Evolutionary conservation across 1,284 basidiomycete genomes (phyloP).

Genomic region (Athelia sp.): DNA sequence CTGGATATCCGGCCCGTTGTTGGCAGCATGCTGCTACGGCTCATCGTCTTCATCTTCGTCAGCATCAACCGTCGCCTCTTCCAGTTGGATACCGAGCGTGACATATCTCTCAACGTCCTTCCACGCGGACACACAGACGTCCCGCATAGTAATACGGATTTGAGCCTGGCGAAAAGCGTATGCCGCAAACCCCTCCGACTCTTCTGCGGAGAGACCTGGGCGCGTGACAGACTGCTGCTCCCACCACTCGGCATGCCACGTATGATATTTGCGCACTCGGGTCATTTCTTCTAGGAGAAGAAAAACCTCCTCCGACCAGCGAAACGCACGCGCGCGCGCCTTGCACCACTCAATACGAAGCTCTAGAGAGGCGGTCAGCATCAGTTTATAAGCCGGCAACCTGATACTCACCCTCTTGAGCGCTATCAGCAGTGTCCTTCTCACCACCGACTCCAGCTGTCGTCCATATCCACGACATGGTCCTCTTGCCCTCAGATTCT

Average conservation of each 20-base stretch:
- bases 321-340: not conserved
- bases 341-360: not conserved
- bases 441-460: not conserved
- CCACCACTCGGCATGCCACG: not conserved
- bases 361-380: not conserved
- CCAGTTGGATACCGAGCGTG: too few species aligned
- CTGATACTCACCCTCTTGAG: not conserved
- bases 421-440: not conserved
- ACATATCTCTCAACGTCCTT: too few species aligned
- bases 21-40: too few species aligned
- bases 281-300: not conserved
- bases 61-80: too few species aligned
- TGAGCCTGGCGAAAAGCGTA: too few species aligned
- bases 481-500: not conserved
- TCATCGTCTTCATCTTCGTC: too few species aligned
- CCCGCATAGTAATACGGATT: too few species aligned
- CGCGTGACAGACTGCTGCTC: too few species aligned
- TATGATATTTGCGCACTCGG: not conserved
- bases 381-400: not conserved
- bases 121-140: too few species aligned
- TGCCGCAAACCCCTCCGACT: too few species aligned
- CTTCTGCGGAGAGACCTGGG: too few species aligned
- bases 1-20: too few species aligned
- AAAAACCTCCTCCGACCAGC: not conserved
- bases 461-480: not conserved